phyloP scores from a whole-genome alignment of 345 rosid species.

The Fremontodendron californicum region DNA sequence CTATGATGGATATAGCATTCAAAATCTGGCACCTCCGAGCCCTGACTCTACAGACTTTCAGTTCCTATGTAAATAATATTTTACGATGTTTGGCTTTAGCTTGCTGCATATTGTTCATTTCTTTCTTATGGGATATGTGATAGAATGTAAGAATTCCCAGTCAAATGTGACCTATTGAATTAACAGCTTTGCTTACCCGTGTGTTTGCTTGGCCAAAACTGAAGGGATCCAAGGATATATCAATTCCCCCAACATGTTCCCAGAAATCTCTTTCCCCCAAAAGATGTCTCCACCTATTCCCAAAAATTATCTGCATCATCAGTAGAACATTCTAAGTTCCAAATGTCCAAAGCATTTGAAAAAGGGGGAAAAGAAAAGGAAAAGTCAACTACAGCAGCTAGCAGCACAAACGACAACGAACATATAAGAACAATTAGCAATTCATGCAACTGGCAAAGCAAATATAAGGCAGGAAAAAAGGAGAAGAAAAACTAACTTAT shows the following conservation, averaged over 20 bases:
- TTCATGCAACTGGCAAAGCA: not conserved
- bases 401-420: not conserved
- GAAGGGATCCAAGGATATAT: constrained; percentile 85
- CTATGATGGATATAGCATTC: not conserved
- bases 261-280: constrained; percentile 90
- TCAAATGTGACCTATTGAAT: not conserved
- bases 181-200: constrained; percentile 36
- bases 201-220: constrained; percentile 98
- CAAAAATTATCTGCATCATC: constrained; percentile 74
- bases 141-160: not conserved
- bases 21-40: not conserved
- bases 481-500: not conserved
- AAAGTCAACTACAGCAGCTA: not conserved
- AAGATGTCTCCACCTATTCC: constrained; percentile 95
- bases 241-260: constrained; percentile 93
- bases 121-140: not conserved
- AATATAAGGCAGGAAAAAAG: not conserved
- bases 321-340: constrained; percentile 12
- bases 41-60: not conserved
- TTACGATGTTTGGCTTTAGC: not conserved
- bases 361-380: not conserved
- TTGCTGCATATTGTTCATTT: not conserved
- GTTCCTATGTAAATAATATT: not conserved
- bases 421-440: not conserved
- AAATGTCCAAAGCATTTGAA: not conserved